phyloP scores from a whole-genome alignment of 2,329 filamentous ascomycete genomes.

The Trichoderma brevicompactum region DNA sequence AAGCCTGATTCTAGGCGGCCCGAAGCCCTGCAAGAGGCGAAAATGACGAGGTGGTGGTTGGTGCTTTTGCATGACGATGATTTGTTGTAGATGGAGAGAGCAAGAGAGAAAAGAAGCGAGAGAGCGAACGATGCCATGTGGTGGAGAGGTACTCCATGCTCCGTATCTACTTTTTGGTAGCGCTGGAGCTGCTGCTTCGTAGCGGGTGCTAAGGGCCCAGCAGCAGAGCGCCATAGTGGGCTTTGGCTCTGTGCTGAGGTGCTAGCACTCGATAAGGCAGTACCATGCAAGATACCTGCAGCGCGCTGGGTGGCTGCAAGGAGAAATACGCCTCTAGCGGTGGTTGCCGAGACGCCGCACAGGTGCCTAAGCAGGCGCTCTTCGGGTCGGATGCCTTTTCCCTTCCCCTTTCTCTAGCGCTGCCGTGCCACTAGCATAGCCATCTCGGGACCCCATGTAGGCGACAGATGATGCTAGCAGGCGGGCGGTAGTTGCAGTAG shows the following conservation, averaged over 20 bases:
- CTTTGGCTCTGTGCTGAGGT: not conserved
- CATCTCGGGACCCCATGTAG: not conserved
- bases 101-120: not conserved
- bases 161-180: not conserved
- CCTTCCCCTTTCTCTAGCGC: slow-evolving; percentile 4
- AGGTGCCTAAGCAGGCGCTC: not conserved
- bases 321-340: not conserved
- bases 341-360: not conserved
- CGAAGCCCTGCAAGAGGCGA: slow-evolving; percentile 1
- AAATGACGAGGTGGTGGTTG: not conserved
- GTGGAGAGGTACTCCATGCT: no score
- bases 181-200: no score
- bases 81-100: not conserved
- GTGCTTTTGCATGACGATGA: slow-evolving; percentile 7
- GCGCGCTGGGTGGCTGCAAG: slow-evolving; percentile 8
- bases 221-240: not conserved
- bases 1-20: not conserved
- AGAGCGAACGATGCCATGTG: no score
- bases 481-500: no score
- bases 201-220: no score
- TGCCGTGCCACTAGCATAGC: not conserved
- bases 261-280: slow-evolving; percentile 4
- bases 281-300: slow-evolving; percentile 20
- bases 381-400: not conserved
- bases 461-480: no score